Evolutionary conservation across 2,329 filamentous ascomycete genomes (phyloP), one percentile per base, ranked within the genome.

Genomic region (Catunica adiposa): DNA sequence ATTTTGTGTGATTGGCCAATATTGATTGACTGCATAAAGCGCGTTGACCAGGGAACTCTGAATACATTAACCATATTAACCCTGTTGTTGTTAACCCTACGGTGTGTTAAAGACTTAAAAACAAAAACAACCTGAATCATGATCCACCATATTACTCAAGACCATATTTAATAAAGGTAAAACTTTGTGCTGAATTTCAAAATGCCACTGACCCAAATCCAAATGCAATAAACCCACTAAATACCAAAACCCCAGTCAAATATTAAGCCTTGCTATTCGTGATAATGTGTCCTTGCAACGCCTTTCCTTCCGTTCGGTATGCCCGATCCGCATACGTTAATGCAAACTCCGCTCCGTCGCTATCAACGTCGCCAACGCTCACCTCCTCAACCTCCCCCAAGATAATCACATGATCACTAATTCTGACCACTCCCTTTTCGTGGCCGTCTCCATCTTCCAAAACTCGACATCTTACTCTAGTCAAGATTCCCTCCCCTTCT

Each of bases 321-420:
- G 62, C 67, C 56, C 74, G 65, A 64, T 77, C 71, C 50, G 72
- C 71, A 63, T 77, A 77, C 22, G 71, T 64, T 61, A 77, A 63
- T 15, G 70, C 73, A 62, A 75, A 73, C 14, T 60, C 61, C 25
- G 47, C 55, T 11, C 22, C 17, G 22, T 17, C 15, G 4, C 50
- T n/a, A n/a, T n/a, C n/a, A n/a, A n/a, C 29, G 14, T 52, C 47
- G 2, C 63, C 68, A 22, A 66, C 64, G 6, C 71, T 59, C 56
- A 76, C 72, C 55, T 72, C 71, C 38, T 71, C 57, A 47, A 77
- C 73, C 63, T 77, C 73, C 3, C 71, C 75, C 1, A 76, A 66
- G 4, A 77, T 73, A 59, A 77, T 71, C 8, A 75, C 70, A 64
- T 77, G 74, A 56, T 77, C 75, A 44, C 71, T 65, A 7, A 77